phyloP scores from a whole-genome alignment of 2,329 filamentous ascomycete genomes.

The Bertia moriformis region DNA sequence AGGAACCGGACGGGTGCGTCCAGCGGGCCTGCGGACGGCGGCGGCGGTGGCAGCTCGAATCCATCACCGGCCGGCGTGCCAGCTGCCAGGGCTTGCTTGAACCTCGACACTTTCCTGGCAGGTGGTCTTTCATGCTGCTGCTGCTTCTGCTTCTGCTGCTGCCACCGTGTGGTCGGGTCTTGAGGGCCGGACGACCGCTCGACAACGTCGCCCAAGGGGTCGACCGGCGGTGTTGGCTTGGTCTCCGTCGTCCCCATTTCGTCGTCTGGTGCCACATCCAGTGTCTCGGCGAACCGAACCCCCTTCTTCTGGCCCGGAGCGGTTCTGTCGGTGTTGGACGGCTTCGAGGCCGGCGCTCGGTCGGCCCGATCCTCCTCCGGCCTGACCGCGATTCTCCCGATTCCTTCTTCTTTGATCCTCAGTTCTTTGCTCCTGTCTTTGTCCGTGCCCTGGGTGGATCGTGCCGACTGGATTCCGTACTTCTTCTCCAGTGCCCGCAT shows the following conservation, averaged over 20 bases:
- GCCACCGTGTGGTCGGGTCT: too few relatives aligned
- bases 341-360: background rate
- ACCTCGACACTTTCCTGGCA: conserved; percentile 20
- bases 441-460: conserved; percentile 33
- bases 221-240: conserved; percentile 14
- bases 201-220: conserved; percentile 34
- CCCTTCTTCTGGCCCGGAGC: conserved; percentile 53
- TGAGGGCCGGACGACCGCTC: too few relatives aligned
- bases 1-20: too few relatives aligned
- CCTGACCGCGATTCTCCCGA: conserved; percentile 41
- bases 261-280: conserved; percentile 49
- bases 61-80: background rate
- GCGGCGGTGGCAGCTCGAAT: background rate
- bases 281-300: conserved; percentile 63
- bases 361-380: conserved; percentile 4
- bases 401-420: conserved; percentile 30
- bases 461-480: conserved; percentile 43
- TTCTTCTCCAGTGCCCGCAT: conserved; percentile 78
- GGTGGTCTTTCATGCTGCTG: conserved; percentile 6
- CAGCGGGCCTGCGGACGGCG: background rate
- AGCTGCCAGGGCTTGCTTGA: conserved; percentile 12
- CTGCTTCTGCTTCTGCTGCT: conserved; percentile 8
- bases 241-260: background rate
- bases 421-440: conserved; percentile 14
- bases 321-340: conserved; percentile 9